Conservation (phyloP, 2,329 filamentous ascomycete species). For the Aspergillus spinulosporus region DNA sequence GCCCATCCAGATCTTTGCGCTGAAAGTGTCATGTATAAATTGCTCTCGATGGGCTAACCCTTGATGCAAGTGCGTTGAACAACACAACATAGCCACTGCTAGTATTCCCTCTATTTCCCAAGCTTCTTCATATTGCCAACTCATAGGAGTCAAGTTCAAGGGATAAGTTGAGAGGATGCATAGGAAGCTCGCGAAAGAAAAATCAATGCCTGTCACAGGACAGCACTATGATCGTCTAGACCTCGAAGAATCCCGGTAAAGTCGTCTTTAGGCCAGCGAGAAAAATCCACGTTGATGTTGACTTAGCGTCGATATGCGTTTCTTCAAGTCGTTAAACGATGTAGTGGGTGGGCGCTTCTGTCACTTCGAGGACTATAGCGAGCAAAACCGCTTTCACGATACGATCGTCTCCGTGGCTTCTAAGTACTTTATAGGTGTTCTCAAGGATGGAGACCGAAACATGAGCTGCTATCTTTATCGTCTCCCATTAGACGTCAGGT, state of each 20-base stretch:
- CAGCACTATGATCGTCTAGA: conserved; percentile 6
- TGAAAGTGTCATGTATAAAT: too few species aligned
- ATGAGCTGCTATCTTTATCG: conserved; percentile 18
- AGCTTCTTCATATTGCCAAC: not conserved
- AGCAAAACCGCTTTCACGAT: conserved; percentile 12
- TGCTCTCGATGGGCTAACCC: not conserved
- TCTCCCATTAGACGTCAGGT: conserved; percentile 19
- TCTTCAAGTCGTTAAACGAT: conserved; percentile 14
- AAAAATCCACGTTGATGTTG: not conserved
- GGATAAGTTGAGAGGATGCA: not conserved
- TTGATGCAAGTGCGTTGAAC: not conserved
- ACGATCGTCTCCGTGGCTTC: conserved; percentile 12
- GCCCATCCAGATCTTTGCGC: too few species aligned
- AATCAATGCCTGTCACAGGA: not conserved
- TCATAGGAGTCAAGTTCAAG: too few species aligned
- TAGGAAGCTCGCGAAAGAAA: not conserved
- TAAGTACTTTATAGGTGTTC: conserved; percentile 8
- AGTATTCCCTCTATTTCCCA: not conserved
- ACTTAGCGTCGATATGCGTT: conserved; percentile 14
- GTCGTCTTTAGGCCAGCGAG: not conserved
- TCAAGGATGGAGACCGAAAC: conserved; percentile 7
- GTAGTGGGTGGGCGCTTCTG: not conserved
- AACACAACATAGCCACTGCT: not conserved
- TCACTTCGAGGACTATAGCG: conserved; percentile 3
- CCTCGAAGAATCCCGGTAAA: conserved; percentile 16